Percentiles rank a stretch among this genome's conserved stretches.
phyloP scores from a whole-genome alignment of 345 rosid genomes.

The Noccaea caerulescens region DNA sequence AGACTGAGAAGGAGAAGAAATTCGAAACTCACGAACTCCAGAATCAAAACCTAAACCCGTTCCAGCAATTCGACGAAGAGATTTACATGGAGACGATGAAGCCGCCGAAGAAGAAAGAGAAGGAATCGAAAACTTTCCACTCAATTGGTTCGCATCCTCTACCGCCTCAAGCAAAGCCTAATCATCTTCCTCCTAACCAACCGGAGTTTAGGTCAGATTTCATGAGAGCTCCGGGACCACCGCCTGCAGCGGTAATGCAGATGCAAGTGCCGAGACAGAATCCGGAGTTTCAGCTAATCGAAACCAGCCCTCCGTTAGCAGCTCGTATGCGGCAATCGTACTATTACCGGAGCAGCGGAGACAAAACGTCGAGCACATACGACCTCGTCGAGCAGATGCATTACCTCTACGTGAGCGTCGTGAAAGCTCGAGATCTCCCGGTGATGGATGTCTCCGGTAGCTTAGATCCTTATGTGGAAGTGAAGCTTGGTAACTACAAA shows the following conservation, averaged over 20 bases:
- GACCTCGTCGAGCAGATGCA: slow-evolving; percentile 96
- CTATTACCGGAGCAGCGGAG: slow-evolving; percentile 63
- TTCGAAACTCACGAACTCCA: slow-evolving; percentile 44
- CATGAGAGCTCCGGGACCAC: slow-evolving; percentile 57
- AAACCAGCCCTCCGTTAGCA: slow-evolving; percentile 85
- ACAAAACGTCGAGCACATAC: slow-evolving; percentile 76
- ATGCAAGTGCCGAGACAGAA: slow-evolving; percentile 73
- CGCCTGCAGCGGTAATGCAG: slow-evolving; percentile 49
- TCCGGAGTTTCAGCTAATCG: slow-evolving; percentile 69
- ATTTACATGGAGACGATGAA: slow-evolving; percentile 44
- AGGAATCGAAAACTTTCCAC: slow-evolving; percentile 75
- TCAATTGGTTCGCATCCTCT: slow-evolving; percentile 58
- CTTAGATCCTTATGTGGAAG: slow-evolving; percentile 94
- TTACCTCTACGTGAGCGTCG: slow-evolving; percentile 82
- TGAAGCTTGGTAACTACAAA: slow-evolving; percentile 89
- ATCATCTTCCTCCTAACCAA: slow-evolving; percentile 38
- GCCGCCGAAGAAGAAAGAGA: slow-evolving; percentile 63
- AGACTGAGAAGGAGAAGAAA: slow-evolving; percentile 33
- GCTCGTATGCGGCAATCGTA: slow-evolving; percentile 56
- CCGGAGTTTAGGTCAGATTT: slow-evolving; percentile 60
- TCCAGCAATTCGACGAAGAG: slow-evolving; percentile 33
- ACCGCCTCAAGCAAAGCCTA: slow-evolving; percentile 26
- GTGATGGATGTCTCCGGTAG: slow-evolving; percentile 84
- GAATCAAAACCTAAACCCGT: slow-evolving; percentile 21
- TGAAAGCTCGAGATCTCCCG: slow-evolving; percentile 89